Evolutionary conservation across 192 early-diverging fungal genomes (phyloP).

Genomic region (Mortierella hygrophila): DNA sequence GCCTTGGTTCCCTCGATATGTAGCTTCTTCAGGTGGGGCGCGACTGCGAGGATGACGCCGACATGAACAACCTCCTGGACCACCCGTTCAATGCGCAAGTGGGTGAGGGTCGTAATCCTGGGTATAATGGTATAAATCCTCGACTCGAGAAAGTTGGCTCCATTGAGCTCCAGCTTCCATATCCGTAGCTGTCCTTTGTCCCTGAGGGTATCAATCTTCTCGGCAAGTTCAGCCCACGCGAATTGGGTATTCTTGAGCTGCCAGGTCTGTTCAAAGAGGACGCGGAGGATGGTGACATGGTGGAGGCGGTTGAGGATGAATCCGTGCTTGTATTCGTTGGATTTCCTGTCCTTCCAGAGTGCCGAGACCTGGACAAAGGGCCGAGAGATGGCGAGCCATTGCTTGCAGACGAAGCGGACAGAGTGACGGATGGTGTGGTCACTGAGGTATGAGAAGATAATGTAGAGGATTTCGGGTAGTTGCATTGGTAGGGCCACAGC

Average conservation of each 20-base stretch:
- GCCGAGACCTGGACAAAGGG: not conserved
- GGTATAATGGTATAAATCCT: slow-evolving; percentile 12
- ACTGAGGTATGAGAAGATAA: slow-evolving; percentile 12
- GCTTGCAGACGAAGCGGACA: slow-evolving; percentile 12
- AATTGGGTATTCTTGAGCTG: slow-evolving; percentile 7
- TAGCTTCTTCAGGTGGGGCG: not conserved
- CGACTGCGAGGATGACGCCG: slow-evolving; percentile 8
- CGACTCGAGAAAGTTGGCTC: slow-evolving; percentile 13
- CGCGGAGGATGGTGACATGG: slow-evolving; percentile 1
- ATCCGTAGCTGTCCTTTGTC: not conserved
- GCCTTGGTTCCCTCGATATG: slow-evolving; percentile 4
- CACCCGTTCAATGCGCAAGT: slow-evolving; percentile 8
- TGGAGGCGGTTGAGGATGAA: slow-evolving; percentile 12
- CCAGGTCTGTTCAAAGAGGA: slow-evolving; percentile 15
- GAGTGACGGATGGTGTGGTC: not conserved
- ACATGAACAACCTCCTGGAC: slow-evolving; percentile 7
- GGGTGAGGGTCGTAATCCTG: slow-evolving; percentile 9
- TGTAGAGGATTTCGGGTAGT: slow-evolving; percentile 8
- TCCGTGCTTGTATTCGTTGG: slow-evolving; percentile 1
- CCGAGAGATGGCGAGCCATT: slow-evolving; percentile 7
- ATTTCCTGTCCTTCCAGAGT: slow-evolving; percentile 17
- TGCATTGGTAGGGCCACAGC: not conserved
- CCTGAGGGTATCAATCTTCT: slow-evolving; percentile 7
- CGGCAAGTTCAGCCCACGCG: slow-evolving; percentile 16
- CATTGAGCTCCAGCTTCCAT: not conserved